These are phyloP conservation scores for Blepharisma undulans DNA, from an alignment of 169 alveolate species.

Conservation along the genomic window DNA sequence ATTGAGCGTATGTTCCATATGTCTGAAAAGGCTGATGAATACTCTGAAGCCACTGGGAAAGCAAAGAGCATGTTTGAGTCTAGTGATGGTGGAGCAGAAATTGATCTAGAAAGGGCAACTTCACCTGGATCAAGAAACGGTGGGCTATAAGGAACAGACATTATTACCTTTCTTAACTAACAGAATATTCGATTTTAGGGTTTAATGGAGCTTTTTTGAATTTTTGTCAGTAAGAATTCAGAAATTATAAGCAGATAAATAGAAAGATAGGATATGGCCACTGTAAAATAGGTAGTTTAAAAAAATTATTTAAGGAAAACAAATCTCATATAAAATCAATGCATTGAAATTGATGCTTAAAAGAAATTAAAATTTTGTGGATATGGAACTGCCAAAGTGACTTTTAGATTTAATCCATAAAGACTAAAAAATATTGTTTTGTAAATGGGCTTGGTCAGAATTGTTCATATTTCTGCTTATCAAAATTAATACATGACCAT, in stretches of 20 bases:
- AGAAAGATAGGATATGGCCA: neutral
- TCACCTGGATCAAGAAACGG: neutral
- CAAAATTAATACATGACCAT: neutral
- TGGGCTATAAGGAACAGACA: neutral
- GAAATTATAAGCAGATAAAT: neutral
- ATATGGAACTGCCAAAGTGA: neutral
- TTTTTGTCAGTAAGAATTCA: neutral
- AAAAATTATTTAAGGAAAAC: too few species aligned
- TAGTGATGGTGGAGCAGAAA: constrained; percentile 23
- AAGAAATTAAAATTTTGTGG: neutral
- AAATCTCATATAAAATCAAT: neutral
- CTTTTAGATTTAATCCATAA: neutral
- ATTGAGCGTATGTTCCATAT: neutral
- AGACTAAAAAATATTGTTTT: neutral
- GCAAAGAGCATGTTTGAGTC: constrained; percentile 33
- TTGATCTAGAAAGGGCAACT: neutral
- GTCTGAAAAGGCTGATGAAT: constrained; percentile 15
- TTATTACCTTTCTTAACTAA: neutral
- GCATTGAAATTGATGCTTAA: neutral
- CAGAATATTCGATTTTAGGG: neutral
- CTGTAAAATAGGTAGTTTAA: neutral
- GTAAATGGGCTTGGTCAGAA: neutral
- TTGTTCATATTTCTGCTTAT: neutral
- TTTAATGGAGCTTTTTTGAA: neutral
- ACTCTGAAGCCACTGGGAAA: neutral